Evolutionary conservation across 148 eudicot genomes (phyloP), one percentile per base, ranked within the genome.

Genomic region (Camellia japonica): DNA sequence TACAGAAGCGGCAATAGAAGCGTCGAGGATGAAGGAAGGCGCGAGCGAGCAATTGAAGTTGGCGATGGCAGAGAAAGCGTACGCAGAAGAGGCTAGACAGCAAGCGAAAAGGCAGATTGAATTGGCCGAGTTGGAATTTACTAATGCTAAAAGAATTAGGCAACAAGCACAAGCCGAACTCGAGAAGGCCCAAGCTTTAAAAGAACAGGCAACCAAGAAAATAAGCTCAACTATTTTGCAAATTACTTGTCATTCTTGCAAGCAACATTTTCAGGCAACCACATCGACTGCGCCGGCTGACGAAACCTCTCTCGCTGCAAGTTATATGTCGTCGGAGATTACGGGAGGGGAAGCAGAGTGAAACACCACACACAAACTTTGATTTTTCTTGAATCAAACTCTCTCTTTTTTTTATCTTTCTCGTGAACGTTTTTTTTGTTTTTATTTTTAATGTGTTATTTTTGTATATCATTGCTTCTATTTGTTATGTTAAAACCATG

Each of bases 41-140:
- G 87, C 88, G 0, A 76, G 80, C 46, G 92, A 93, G 85, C 84
- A 89, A 80, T 79, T 92, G 19, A 87, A 83, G 85, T 23, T 81
- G 54, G 97, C 95, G 9, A 82, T 87, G 82, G 80, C 78, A 0
- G 83, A 85, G 18, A 85, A 76, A 74, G 83, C 83, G 3, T 85
- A 79, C 7, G 85, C 85, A 0, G 85, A 85, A 46, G 88, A 85
- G 61, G 83, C 88, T 5, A 70, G 85, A 46, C 44, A 66, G 55
- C 79, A 83, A 5, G 85, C 83, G 4, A 82, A 46, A 73, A 73
- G 71, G 44, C 76, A 85, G 51, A 82, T 85, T 46, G 81, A 85
- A 71, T 12, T 80, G 79, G 88, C 88, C 4, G 85, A 85, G 79
- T 16, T 76, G 82, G 88, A 85, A 46, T 83, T 85, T 18, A 68